Evolutionary conservation across 176 grass and related monocot species (phyloP).

Genomic region (Oryza punctata): DNA sequence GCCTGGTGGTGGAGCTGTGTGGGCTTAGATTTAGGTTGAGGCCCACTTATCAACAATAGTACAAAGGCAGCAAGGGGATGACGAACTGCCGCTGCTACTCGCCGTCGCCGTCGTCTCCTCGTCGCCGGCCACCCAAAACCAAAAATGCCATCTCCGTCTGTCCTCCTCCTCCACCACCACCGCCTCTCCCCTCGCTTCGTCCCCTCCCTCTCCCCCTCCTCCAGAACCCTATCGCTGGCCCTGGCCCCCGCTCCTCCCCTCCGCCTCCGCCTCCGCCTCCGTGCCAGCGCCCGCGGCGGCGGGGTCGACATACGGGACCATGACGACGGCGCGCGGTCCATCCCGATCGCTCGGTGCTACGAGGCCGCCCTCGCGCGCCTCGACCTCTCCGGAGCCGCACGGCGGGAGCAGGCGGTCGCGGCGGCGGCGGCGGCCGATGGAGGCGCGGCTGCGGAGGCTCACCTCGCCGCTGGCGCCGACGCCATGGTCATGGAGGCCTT

Average conservation of each 20-base stretch:
- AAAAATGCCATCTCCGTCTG: conserved; percentile 35
- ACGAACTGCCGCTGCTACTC: too few species aligned
- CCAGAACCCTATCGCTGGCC: conserved; percentile 7
- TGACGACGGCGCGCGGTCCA: neutral
- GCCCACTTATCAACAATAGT: too few species aligned
- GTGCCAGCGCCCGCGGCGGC: neutral
- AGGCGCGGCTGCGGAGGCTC: conserved; percentile 53
- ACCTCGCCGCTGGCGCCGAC: conserved; percentile 48
- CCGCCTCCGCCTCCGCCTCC: neutral
- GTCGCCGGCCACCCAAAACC: conserved; percentile 3
- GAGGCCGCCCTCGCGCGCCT: conserved; percentile 64
- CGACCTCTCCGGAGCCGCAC: conserved; percentile 54
- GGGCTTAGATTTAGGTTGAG: too few species aligned
- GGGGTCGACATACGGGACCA: neutral
- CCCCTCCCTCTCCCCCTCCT: neutral
- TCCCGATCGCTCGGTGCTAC: conserved; percentile 72
- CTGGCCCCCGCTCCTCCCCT: neutral
- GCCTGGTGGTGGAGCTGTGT: too few species aligned
- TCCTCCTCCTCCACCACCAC: conserved; percentile 24
- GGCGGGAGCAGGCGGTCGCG: conserved; percentile 65
- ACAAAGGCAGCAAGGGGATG: too few species aligned
- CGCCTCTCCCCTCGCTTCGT: neutral
- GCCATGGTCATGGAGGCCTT: conserved; percentile 81
- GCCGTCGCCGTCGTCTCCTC: neutral
- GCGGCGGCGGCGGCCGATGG: conserved; percentile 69